Evolutionary conservation across 176 grass and related monocot genomes (phyloP).

Genomic region (Bothriochloa decipiens): DNA sequence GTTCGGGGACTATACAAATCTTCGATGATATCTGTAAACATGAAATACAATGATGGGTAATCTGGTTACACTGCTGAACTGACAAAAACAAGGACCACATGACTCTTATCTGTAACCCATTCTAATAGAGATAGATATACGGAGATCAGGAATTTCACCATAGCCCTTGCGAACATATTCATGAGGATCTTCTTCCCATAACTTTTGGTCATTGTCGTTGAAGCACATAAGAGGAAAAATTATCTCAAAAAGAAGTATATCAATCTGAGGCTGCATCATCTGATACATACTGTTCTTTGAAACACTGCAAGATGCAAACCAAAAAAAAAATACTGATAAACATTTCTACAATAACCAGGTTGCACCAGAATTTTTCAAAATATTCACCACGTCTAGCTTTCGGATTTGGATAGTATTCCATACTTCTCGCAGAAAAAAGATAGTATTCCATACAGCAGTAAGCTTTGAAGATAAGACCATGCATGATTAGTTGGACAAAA

Average conservation of each 20-base stretch:
- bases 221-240: conserved; percentile 98
- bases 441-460: neutral
- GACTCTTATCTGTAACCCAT: conserved; percentile 14
- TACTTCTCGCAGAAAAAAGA: too few species aligned
- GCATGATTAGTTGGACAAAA: conserved; percentile 18
- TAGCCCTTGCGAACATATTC: conserved; percentile 98
- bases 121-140: conserved; percentile 18
- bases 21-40: conserved; percentile 83
- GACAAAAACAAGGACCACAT: neutral
- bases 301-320: conserved; percentile 66
- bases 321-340: conserved; percentile 20
- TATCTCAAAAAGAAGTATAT: conserved; percentile 90
- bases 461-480: neutral
- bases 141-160: conserved; percentile 58
- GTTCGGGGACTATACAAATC: conserved; percentile 94
- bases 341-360: neutral
- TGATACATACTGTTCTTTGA: conserved; percentile 93
- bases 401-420: neutral
- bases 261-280: conserved; percentile 86
- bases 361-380: neutral
- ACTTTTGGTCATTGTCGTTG: conserved; percentile 87
- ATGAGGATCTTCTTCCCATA: conserved; percentile 98
- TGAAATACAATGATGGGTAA: conserved; percentile 4
- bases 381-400: neutral
- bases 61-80: neutral